A percentile compares a stretch with the other conserved stretches of the same genome.
These are phyloP conservation scores for Acanthamoeba culbertsoni DNA, from an alignment of 208 protist species.

Conservation along the genomic window DNA sequence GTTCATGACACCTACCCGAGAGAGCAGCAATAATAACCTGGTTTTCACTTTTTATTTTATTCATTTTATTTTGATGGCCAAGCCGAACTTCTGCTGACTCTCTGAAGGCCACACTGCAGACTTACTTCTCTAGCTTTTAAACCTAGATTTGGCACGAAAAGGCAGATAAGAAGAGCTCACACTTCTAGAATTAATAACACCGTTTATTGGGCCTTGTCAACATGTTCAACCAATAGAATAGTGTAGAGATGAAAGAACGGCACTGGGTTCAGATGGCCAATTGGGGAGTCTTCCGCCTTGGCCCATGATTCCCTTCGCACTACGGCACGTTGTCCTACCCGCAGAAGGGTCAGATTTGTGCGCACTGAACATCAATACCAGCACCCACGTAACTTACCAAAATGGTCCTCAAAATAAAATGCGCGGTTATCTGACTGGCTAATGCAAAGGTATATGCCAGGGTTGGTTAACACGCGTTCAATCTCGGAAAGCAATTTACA, in stretches of 20 bases:
- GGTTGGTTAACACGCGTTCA: background rate
- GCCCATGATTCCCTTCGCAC: background rate
- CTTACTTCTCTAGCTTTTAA: no score
- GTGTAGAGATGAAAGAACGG: background rate
- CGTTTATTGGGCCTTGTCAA: no score
- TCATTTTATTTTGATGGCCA: no score
- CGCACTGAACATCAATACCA: background rate
- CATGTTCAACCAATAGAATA: no score
- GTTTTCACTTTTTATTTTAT: no score
- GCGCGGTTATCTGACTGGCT: background rate
- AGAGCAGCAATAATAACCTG: no score
- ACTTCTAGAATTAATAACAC: no score
- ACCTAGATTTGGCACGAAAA: no score
- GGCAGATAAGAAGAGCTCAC: no score
- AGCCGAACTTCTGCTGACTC: no score
- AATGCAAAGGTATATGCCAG: background rate
- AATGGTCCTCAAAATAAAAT: background rate
- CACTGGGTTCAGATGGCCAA: background rate
- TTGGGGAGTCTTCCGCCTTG: background rate
- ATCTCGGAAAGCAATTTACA: background rate
- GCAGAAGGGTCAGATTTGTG: background rate
- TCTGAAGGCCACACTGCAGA: no score
- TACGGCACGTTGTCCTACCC: background rate
- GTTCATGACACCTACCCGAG: no score
- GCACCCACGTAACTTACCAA: background rate